Base-by-base conservation (phyloP, 352 stramenopile genomes). In the Peronospora tabacina region DNA sequence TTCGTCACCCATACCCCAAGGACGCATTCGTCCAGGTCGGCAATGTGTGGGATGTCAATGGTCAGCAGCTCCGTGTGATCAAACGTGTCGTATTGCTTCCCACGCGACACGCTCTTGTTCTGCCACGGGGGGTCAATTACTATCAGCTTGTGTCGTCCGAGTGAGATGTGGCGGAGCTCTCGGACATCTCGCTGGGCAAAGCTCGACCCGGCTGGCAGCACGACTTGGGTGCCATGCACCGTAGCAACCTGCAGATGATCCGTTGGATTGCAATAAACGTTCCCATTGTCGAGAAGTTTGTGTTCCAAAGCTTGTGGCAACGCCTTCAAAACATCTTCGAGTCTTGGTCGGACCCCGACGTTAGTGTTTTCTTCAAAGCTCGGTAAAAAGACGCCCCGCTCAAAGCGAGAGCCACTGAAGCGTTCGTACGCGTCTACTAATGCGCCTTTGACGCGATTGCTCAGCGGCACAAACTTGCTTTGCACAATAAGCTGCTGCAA, bases 1-100 rank as follows among this genome's bases (percentile, higher is more conserved):
- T 87, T 87, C 38, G 79, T 90, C 41, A 90, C 79, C 79, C 79
- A 90, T 15, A 90, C 69, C 13, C 58, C 73, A 15, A 90, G 60
- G 17, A 90, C 61, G 39, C 73, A 84, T 20, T 66, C 61, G 2
- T 70, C 42, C 6, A 44, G 24, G 33, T 81, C 49, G 16, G 66
- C 63, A 17, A 75, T 48, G 11, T 44, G 29, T 10, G 55, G 24
- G 2, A 75, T 24, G 28, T 77, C 46, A 13, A 90, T 55, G 40
- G 71, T 70, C 8, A 81, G 38, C 35, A 90, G 40, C 29, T 84
- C 66, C 12, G 49, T 67, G 52, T 90, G 72, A 32, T 82, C 52
- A 36, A 90, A 83, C 28, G 57, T 87, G 8, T 49, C 19, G 68
- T 90, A 90, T 12, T 52, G 56, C 12, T 70, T 67, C 44, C 68